These are phyloP conservation scores for Ceratobasidium sp. DNA, from an alignment of 1,284 basidiomycete species.

Conservation along the genomic window DNA sequence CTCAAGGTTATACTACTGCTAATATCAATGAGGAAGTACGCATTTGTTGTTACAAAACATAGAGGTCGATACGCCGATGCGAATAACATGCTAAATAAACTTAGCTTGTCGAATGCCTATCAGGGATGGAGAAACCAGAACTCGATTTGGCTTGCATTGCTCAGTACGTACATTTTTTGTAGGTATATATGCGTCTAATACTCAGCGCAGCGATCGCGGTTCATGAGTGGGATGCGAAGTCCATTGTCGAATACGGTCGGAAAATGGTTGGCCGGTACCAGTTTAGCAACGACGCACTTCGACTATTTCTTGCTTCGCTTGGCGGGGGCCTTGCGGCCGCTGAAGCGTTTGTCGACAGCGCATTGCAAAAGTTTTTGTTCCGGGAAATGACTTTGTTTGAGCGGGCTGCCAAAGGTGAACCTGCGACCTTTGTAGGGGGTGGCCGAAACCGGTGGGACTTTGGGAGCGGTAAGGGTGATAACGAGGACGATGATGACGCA, in stretches of 20 bases:
- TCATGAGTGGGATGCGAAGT: conserved; percentile 67
- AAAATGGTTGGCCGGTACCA: conserved; percentile 78
- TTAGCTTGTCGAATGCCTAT: conserved; percentile 83
- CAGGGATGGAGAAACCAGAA: conserved; percentile 75
- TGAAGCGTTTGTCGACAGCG: conserved; percentile 80
- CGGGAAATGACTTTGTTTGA: conserved; percentile 59
- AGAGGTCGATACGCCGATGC: conserved; percentile 76
- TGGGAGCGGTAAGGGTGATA: conserved; percentile 44
- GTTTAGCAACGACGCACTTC: conserved; percentile 86
- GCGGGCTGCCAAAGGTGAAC: conserved; percentile 53
- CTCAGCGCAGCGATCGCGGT: conserved; percentile 75
- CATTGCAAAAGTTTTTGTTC: conserved; percentile 79
- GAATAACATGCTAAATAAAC: conserved; percentile 84
- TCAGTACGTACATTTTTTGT: conserved; percentile 67
- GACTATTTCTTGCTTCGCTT: conserved; percentile 79
- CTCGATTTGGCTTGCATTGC: conserved; percentile 77
- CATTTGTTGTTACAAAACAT: conserved; percentile 78
- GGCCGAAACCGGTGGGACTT: conserved; percentile 50
- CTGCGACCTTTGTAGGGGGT: conserved; percentile 35
- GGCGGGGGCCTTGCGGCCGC: conserved; percentile 76
- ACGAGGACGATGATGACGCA: conserved; percentile 49
- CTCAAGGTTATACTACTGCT: background rate
- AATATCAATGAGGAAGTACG: conserved; percentile 71
- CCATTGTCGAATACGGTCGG: conserved; percentile 79
- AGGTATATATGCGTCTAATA: conserved; percentile 28